Conservation (phyloP, 1,284 basidiomycete genomes). For the Vanrija sp. region DNA sequence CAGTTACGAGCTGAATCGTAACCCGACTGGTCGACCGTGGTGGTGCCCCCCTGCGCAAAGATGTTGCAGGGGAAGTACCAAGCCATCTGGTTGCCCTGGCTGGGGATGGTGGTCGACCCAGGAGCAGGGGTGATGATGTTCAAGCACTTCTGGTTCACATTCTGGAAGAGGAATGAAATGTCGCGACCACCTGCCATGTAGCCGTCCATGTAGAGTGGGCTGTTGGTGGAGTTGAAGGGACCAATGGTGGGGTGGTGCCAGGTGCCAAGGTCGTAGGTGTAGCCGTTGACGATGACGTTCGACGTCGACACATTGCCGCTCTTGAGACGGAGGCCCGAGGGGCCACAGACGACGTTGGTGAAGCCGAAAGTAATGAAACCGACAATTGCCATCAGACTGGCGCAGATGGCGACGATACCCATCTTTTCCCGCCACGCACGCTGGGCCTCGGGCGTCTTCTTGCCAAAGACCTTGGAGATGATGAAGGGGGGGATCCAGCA, state of each 20-base stretch:
- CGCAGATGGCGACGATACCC: constrained; percentile 79
- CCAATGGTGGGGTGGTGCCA: constrained; percentile 73
- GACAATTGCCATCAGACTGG: constrained; percentile 79
- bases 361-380: constrained; percentile 99
- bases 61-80: constrained; percentile 98
- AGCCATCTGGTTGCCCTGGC: constrained; percentile 50
- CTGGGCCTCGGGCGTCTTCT: constrained; percentile 87
- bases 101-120: constrained; percentile 60
- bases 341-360: constrained; percentile 88
- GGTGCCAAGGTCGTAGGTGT: constrained; percentile 81
- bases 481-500: constrained; percentile 73
- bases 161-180: constrained; percentile 91
- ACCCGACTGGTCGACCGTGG: constrained; percentile 62
- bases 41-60: constrained; percentile 67
- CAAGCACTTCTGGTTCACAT: constrained; percentile 75
- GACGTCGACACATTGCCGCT: constrained; percentile 71
- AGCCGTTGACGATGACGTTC: constrained; percentile 89
- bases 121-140: constrained; percentile 63
- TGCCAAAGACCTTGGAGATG: constrained; percentile 60
- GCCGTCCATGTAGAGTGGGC: constrained; percentile 72
- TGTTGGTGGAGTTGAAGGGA: constrained; percentile 68
- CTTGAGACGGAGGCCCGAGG: constrained; percentile 68
- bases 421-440: constrained; percentile 97
- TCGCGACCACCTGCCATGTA: constrained; percentile 82
- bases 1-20: constrained; percentile 67